Conservation (phyloP, 176 grass and related monocot genomes). For the Oryza australiensis region DNA sequence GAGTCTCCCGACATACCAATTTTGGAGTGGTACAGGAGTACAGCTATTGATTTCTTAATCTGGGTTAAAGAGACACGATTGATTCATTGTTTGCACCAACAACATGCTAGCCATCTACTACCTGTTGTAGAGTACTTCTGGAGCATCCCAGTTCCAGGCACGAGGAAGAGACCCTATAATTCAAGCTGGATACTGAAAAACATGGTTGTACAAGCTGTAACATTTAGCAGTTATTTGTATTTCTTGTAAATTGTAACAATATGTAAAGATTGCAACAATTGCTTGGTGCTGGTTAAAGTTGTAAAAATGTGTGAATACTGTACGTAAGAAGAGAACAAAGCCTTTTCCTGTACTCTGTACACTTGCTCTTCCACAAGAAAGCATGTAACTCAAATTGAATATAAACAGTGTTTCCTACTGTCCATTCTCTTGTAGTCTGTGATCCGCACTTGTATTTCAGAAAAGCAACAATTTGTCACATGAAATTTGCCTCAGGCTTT, state of each 20-base stretch:
- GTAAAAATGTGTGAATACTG: conserved; percentile 1
- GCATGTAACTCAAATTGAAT: not conserved
- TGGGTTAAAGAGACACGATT: conserved; percentile 33
- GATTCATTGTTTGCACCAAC: conserved; percentile 33
- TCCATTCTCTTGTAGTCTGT: no score
- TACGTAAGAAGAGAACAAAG: not conserved
- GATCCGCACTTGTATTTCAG: not conserved
- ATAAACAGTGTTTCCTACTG: not conserved
- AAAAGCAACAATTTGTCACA: not conserved
- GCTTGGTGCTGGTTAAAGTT: not conserved
- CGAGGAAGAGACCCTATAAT: not conserved
- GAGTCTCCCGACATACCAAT: not conserved
- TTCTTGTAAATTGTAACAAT: conserved; percentile 15
- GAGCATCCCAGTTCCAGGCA: not conserved
- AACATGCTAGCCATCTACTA: not conserved
- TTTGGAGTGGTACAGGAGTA: conserved; percentile 26
- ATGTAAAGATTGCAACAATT: conserved; percentile 17
- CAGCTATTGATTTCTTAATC: conserved; percentile 17
- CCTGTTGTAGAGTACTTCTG: not conserved
- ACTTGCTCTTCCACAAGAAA: not conserved
- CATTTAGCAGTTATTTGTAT: not conserved
- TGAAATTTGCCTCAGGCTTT: not conserved
- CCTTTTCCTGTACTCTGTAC: not conserved
- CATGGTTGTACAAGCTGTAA: conserved; percentile 16
- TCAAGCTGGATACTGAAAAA: not conserved